These are phyloP conservation scores for Gossypium arboreum DNA, from an alignment of 345 rosid genomes.

Conservation along the genomic window DNA sequence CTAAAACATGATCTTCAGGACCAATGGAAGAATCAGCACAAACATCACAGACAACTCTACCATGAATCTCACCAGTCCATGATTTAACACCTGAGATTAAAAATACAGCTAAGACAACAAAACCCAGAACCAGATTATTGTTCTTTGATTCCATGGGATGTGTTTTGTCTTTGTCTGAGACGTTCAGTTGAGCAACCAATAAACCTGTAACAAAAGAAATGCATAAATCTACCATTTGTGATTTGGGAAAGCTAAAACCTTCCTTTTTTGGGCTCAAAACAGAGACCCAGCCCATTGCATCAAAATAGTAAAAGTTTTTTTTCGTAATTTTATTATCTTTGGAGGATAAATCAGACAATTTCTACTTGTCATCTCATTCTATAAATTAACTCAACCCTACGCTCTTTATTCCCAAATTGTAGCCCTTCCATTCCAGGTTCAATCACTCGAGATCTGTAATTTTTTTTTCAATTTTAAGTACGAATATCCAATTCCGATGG, in stretches of 20 bases:
- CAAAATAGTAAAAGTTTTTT: background rate
- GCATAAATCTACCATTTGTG: background rate
- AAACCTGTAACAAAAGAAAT: background rate
- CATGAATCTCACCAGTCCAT: conserved; percentile 94
- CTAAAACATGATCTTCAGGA: conserved; percentile 87
- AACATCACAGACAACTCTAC: conserved; percentile 90
- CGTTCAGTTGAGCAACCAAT: background rate
- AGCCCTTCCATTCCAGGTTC: no score
- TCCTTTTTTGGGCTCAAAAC: background rate
- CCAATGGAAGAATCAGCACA: conserved; percentile 88
- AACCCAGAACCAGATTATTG: conserved; percentile 31
- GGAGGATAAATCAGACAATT: background rate
- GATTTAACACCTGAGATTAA: conserved; percentile 40
- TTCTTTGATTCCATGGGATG: conserved; percentile 32
- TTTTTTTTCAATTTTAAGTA: background rate
- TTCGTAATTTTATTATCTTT: background rate
- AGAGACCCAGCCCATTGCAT: background rate
- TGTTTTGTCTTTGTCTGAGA: background rate
- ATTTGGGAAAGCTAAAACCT: background rate
- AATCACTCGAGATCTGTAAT: background rate
- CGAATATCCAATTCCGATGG: background rate
- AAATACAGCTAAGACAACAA: conserved; percentile 29
- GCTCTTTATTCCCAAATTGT: background rate
- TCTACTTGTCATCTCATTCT: background rate
- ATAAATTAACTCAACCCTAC: background rate